Percentiles rank a stretch among this genome's conserved stretches.
Evolutionary conservation across 495 filamentous ascomycete genomes (phyloP).

Genomic region (Trichoderma parareesei): DNA sequence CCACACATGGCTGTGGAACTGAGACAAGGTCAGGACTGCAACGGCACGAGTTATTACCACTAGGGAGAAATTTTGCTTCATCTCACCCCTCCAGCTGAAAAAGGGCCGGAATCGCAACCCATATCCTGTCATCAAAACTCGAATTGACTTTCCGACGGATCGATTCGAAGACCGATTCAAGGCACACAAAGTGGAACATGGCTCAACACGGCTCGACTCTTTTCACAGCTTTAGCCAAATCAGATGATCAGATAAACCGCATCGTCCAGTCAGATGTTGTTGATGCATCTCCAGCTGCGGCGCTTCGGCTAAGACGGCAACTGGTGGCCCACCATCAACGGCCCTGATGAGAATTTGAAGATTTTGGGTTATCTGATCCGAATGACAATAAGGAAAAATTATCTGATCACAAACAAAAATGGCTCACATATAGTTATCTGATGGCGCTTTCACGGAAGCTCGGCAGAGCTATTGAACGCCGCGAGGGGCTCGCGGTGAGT

Average conservation of each 20-base stretch:
- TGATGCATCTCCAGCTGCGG: constrained; percentile 5
- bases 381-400: not conserved
- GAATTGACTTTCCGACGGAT: not conserved
- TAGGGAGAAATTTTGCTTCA: not conserved
- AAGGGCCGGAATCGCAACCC: not conserved
- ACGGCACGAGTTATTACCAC: not conserved
- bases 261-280: not conserved
- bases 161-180: not conserved
- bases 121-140: not conserved
- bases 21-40: not conserved
- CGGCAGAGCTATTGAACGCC: constrained; percentile 8
- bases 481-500: not conserved
- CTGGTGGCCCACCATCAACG: not conserved
- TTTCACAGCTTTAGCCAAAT: not conserved
- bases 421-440: constrained; percentile 4
- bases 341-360: not conserved
- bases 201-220: not conserved
- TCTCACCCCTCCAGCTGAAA: not conserved
- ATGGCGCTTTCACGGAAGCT: not conserved
- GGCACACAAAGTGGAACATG: not conserved
- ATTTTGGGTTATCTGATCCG: constrained; percentile 6
- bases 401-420: constrained; percentile 2
- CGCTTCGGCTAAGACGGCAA: constrained; percentile 4
- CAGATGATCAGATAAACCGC: constrained; percentile 7
- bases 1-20: not conserved